Evolutionary conservation across 2,329 filamentous ascomycete species (phyloP).

Genomic region (Pestalotiopsis sp.): DNA sequence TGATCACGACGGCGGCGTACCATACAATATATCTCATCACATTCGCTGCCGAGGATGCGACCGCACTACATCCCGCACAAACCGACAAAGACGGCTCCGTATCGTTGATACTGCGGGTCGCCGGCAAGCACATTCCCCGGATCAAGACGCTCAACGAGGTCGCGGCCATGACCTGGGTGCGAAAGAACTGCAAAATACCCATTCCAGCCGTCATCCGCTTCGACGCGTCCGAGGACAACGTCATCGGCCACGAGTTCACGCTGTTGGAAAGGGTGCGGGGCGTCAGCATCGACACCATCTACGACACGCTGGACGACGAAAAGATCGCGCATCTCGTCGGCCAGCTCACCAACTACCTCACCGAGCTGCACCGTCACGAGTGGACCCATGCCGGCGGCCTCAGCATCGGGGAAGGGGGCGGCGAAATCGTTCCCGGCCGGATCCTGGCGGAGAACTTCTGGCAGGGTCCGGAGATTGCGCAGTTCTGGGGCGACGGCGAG

Average conservation of each 20-base stretch:
- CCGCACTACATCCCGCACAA: neutral
- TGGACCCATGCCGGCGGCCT: slow-evolving; percentile 33
- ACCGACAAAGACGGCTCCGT: neutral
- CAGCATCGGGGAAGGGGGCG: slow-evolving; percentile 15
- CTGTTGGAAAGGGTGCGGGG: neutral
- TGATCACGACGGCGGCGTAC: slow-evolving; percentile 10
- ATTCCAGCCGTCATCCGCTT: slow-evolving; percentile 7
- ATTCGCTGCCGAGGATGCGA: neutral
- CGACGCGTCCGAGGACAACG: slow-evolving; percentile 1
- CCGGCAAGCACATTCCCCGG: slow-evolving; percentile 10
- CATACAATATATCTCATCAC: slow-evolving; percentile 11
- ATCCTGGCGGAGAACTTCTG: slow-evolving; percentile 40
- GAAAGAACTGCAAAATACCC: neutral
- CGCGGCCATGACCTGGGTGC: slow-evolving; percentile 14
- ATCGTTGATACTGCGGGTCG: slow-evolving; percentile 9
- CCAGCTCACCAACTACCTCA: slow-evolving; percentile 4
- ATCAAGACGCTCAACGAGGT: slow-evolving; percentile 15
- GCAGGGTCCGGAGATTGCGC: slow-evolving; percentile 32
- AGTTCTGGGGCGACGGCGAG: slow-evolving; percentile 26
- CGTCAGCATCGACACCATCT: slow-evolving; percentile 7
- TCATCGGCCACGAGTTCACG: slow-evolving; percentile 4
- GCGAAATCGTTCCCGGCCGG: slow-evolving; percentile 22
- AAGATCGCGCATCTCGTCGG: neutral
- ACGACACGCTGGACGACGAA: neutral
- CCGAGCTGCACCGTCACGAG: neutral